Evolutionary conservation across 352 stramenopile genomes (phyloP).

Genomic region (Pythium phragmitis): DNA sequence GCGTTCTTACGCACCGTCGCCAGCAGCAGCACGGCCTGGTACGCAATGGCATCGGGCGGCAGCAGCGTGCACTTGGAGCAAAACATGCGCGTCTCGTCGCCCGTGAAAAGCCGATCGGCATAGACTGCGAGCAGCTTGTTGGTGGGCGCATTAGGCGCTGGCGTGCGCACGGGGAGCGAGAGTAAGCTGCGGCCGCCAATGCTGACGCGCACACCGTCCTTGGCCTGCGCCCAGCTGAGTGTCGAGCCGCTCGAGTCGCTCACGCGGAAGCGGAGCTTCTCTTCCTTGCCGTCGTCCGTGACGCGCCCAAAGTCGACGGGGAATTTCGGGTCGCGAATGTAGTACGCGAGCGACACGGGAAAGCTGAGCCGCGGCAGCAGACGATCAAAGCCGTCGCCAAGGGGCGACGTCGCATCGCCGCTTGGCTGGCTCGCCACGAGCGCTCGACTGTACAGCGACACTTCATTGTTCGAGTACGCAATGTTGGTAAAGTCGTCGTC

Average conservation of each 20-base stretch:
- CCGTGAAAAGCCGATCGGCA: slow-evolving; percentile 65
- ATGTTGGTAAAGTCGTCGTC: slow-evolving; percentile 59
- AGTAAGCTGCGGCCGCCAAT: slow-evolving; percentile 67
- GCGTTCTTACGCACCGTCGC: slow-evolving; percentile 21
- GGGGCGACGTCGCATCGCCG: not conserved
- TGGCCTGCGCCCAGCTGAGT: slow-evolving; percentile 55
- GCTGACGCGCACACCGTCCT: slow-evolving; percentile 59
- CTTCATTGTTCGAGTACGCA: slow-evolving; percentile 43
- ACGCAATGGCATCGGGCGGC: slow-evolving; percentile 50
- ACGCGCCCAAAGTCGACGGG: slow-evolving; percentile 63
- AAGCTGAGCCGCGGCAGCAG: slow-evolving; percentile 58
- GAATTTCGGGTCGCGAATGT: slow-evolving; percentile 72
- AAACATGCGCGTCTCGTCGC: slow-evolving; percentile 77
- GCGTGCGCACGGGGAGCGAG: slow-evolving; percentile 49
- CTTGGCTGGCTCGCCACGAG: not conserved
- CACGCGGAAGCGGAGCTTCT: slow-evolving; percentile 51
- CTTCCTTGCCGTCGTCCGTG: slow-evolving; percentile 33
- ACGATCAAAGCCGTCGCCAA: slow-evolving; percentile 5
- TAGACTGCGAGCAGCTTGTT: slow-evolving; percentile 56
- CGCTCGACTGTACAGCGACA: slow-evolving; percentile 55
- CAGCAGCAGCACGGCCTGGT: slow-evolving; percentile 54
- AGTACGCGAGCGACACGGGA: slow-evolving; percentile 71
- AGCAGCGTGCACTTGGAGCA: slow-evolving; percentile 79
- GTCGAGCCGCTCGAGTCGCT: slow-evolving; percentile 41
- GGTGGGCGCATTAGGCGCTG: not conserved